phyloP scores from a whole-genome alignment of 345 rosid genomes.

The Eucalyptus albens region DNA sequence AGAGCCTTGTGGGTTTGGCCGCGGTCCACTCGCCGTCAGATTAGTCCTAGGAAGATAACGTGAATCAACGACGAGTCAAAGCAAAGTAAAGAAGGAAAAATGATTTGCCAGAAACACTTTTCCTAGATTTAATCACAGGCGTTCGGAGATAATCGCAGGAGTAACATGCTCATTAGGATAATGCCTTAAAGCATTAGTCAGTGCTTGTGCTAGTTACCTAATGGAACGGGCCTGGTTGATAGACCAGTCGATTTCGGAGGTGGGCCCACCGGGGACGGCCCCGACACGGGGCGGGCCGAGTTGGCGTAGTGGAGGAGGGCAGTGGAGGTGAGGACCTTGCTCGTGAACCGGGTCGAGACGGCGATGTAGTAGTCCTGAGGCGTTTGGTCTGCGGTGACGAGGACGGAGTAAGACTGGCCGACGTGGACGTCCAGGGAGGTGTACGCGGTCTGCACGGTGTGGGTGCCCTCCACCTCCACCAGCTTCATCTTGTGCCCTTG shows the following conservation, averaged over 20 bases:
- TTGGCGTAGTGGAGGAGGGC: slow-evolving; percentile 61
- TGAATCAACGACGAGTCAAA: neutral
- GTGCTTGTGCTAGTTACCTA: slow-evolving; percentile 6
- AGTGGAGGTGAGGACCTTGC: slow-evolving; percentile 20
- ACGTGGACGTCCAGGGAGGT: slow-evolving; percentile 66
- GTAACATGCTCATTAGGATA: neutral
- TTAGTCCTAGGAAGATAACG: slow-evolving; percentile 42
- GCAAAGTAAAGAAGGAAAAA: neutral
- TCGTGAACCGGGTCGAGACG: slow-evolving; percentile 48
- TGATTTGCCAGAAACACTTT: neutral
- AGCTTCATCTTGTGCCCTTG: slow-evolving; percentile 65
- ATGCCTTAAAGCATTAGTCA: neutral
- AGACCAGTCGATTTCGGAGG: slow-evolving; percentile 43
- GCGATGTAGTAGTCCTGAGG: slow-evolving; percentile 46
- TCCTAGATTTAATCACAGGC: neutral
- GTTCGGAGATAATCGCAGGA: neutral
- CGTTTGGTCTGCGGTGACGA: slow-evolving; percentile 74
- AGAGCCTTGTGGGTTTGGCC: slow-evolving; percentile 97
- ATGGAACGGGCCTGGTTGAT: slow-evolving; percentile 75
- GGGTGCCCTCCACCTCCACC: slow-evolving; percentile 91
- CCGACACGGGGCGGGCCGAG: slow-evolving; percentile 21
- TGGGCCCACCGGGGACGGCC: slow-evolving; percentile 37
- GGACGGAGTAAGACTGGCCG: slow-evolving; percentile 83
- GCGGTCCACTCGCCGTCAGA: slow-evolving; percentile 84
- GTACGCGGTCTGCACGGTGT: slow-evolving; percentile 58